Evolutionary conservation across 2,329 filamentous ascomycete species (phyloP), one percentile per base, ranked within the genome.

Genomic region (Colletotrichum theobromicola): DNA sequence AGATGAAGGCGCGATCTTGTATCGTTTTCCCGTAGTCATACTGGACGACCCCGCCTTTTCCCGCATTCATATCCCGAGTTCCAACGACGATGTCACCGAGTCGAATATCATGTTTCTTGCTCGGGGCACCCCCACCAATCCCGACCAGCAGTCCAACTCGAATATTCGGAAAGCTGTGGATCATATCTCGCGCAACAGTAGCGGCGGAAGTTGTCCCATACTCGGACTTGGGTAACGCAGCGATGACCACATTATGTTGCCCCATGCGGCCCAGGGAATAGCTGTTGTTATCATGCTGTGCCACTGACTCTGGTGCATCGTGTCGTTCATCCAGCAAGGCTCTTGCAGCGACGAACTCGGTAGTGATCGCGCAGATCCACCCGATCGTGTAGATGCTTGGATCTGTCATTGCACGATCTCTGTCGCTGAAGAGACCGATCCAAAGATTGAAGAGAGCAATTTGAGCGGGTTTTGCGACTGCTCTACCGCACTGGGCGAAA

Each of bases 121-220:
- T 77, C 0, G 79, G 80, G 3, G 76, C 79, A 3, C 77, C 80
- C 26, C 78, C 79, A 5, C 81, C 80, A 5, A n/a, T n/a, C 2
- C 37, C 37, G 0, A 81, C 80, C 61, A 81, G 75, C 3, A 82
- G 66, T 0, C 77, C 71, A 1, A 75, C 2, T 0, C 16, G 53
- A n/a, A 67, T 5, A 8, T 60, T 34, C 4, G 26, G 53, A 8
- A 68, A 34, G 16, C 50, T 84, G 65, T 74, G 82, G 8, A 81
- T 46, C 78, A 84, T 80, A 37, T 80, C 69, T 13, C 62, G 75
- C 1, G 79, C 82, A 2, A 81, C 81, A 5, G 62, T 57, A 10
- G 67, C 67, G 9, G 67, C 67, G 2, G 67, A 76, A 26, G 77
- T 78, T 8, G 73, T 74, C 5, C 75, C 75, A 12, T 42, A 42